phyloP scores from a whole-genome alignment of 257 asterid genomes.

The Coffea canephora region DNA sequence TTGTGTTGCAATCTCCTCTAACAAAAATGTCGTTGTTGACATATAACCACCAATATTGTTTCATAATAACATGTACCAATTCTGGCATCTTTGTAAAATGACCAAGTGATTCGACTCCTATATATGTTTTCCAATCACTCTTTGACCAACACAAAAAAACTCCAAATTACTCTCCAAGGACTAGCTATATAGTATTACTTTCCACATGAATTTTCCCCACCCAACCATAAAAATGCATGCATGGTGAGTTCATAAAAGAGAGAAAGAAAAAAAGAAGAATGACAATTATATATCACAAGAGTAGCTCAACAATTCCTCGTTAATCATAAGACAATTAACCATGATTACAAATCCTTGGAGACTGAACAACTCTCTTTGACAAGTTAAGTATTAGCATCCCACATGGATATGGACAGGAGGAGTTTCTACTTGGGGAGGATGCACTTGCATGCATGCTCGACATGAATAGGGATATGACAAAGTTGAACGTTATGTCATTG shows the following conservation, averaged over 20 bases:
- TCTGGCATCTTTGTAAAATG: neutral
- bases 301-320: too few relatives aligned
- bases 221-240: too few relatives aligned
- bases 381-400: neutral
- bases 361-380: too few relatives aligned
- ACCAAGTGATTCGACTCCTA: neutral
- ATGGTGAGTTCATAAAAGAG: too few relatives aligned
- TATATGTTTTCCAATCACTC: neutral
- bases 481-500: neutral
- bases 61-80: neutral
- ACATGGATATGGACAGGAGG: too few relatives aligned
- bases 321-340: too few relatives aligned
- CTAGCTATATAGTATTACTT: neutral
- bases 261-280: too few relatives aligned
- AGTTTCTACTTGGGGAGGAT: neutral
- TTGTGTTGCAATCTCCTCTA: neutral
- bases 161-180: neutral
- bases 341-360: too few relatives aligned
- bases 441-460: neutral
- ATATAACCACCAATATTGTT: constrained; percentile 24
- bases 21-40: constrained; percentile 23
- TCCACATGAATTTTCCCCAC: neutral
- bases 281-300: too few relatives aligned
- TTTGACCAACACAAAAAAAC: neutral
- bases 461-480: neutral